These are phyloP conservation scores for Asterophora lycoperdoides DNA, from an alignment of 768 basidiomycete species.

Conservation along the genomic window DNA sequence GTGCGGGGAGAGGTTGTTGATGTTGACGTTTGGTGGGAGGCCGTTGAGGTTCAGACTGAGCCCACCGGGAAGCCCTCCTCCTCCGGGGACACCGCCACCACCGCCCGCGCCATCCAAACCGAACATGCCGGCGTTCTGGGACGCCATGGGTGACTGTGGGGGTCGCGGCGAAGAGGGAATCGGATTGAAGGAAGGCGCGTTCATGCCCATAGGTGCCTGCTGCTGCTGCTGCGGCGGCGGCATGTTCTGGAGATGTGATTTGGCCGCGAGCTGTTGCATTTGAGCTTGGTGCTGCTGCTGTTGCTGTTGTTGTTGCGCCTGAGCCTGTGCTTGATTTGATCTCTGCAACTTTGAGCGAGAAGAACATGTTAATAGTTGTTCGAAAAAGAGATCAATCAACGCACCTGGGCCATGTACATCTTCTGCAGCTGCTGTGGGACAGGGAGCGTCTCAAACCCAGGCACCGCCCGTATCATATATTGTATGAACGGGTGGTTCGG, in stretches of 20 bases:
- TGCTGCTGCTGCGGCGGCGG: conserved; percentile 19
- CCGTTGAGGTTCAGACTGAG: conserved; percentile 25
- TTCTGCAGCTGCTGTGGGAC: conserved; percentile 56
- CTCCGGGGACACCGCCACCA: conserved; percentile 15
- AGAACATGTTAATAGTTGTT: background rate
- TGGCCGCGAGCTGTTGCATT: conserved; percentile 14
- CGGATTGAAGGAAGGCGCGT: conserved; percentile 12
- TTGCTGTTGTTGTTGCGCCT: conserved; percentile 19
- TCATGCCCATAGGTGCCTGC: background rate
- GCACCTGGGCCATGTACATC: conserved; percentile 49
- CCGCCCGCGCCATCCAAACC: conserved; percentile 18
- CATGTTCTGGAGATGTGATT: conserved; percentile 18
- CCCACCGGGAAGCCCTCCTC: too few relatives aligned
- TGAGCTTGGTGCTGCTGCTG: conserved; percentile 10
- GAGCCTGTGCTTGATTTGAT: conserved; percentile 22
- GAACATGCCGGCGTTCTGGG: conserved; percentile 16
- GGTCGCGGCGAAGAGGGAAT: conserved; percentile 18
- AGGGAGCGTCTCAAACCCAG: conserved; percentile 50
- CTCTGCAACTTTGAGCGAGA: conserved; percentile 15
- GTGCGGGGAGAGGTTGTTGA: conserved; percentile 30
- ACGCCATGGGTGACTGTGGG: conserved; percentile 16
- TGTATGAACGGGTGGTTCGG: conserved; percentile 56
- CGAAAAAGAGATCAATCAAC: conserved; percentile 8
- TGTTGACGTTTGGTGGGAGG: conserved; percentile 18
- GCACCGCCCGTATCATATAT: conserved; percentile 47